These are phyloP conservation scores for Leptosphaerulina australis DNA, from an alignment of 2,329 filamentous ascomycete species.

Conservation along the genomic window DNA sequence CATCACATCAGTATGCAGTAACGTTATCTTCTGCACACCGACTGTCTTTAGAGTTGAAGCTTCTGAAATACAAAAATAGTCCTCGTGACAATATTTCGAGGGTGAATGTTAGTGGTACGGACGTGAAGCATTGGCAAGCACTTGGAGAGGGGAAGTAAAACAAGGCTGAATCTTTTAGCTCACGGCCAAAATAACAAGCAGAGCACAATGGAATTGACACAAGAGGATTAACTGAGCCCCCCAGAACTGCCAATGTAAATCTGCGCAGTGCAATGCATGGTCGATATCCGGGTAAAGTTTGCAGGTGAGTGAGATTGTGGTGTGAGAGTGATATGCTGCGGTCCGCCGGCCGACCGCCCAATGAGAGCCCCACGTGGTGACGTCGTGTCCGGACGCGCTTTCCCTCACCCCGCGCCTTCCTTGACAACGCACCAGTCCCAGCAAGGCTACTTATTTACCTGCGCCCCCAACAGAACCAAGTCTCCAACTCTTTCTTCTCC, in stretches of 20 bases:
- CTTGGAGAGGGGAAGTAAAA: no score
- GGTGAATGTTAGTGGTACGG: neutral
- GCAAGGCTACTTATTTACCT: slow-evolving; percentile 33
- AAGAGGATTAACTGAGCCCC: neutral
- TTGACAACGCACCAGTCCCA: slow-evolving; percentile 35
- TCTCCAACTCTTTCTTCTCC: slow-evolving; percentile 4
- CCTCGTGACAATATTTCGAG: slow-evolving; percentile 14
- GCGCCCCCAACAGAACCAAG: slow-evolving; percentile 29
- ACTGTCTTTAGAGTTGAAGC: neutral
- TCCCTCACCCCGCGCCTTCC: slow-evolving; percentile 24
- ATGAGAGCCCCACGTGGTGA: slow-evolving; percentile 31
- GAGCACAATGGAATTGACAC: neutral
- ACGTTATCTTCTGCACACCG: slow-evolving; percentile 23
- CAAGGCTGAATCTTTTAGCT: neutral
- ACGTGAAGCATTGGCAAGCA: neutral
- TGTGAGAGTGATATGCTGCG: slow-evolving; percentile 14
- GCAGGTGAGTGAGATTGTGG: slow-evolving; percentile 11
- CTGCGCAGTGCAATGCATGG: neutral
- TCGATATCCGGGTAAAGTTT: slow-evolving; percentile 15
- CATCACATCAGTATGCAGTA: slow-evolving; percentile 30
- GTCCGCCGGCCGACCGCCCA: slow-evolving; percentile 14
- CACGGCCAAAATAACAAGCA: neutral
- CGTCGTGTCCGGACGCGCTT: slow-evolving; percentile 27
- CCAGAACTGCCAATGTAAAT: neutral
- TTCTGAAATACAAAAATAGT: slow-evolving; percentile 6